phyloP scores from a whole-genome alignment of 495 filamentous ascomycete genomes.

The Aspergillus bridgeri region DNA sequence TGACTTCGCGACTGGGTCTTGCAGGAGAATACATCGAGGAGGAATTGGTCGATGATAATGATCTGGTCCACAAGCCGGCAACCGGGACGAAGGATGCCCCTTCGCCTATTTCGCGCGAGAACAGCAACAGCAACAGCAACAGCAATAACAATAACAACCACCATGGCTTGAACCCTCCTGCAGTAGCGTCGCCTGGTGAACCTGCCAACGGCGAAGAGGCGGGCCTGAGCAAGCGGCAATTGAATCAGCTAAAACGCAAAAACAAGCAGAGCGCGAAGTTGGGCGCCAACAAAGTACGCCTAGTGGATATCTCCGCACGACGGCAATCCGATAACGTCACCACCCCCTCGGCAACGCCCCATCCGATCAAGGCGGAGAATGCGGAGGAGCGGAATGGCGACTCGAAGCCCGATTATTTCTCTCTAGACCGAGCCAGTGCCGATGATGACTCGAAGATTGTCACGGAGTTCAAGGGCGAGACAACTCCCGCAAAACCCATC shows the following conservation, averaged over 20 bases:
- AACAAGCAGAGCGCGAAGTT: constrained; percentile 80
- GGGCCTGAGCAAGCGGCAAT: constrained; percentile 80
- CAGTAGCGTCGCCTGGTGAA: constrained; percentile 51
- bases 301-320: constrained; percentile 78
- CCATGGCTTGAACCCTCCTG: constrained; percentile 34
- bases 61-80: constrained; percentile 48
- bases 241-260: constrained; percentile 91
- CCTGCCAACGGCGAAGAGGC: constrained; percentile 57
- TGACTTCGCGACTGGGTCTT: constrained; percentile 79
- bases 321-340: constrained; percentile 64
- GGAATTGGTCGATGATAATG: constrained; percentile 65
- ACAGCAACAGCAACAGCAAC: constrained; percentile 36
- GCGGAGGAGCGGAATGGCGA: constrained; percentile 52
- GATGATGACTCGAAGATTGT: constrained; percentile 91
- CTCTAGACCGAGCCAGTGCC: constrained; percentile 67
- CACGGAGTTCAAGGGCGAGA: constrained; percentile 88
- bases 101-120: constrained; percentile 4
- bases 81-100: constrained; percentile 48
- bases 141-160: constrained; percentile 49
- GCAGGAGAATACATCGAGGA: constrained; percentile 82
- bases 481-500: constrained; percentile 55
- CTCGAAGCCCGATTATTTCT: constrained; percentile 72
- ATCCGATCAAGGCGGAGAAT: constrained; percentile 64
- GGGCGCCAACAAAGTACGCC: constrained; percentile 81
- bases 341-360: constrained; percentile 57